Conservation (phyloP, 306 rosid species). For the Ochetophila trinervis region DNA sequence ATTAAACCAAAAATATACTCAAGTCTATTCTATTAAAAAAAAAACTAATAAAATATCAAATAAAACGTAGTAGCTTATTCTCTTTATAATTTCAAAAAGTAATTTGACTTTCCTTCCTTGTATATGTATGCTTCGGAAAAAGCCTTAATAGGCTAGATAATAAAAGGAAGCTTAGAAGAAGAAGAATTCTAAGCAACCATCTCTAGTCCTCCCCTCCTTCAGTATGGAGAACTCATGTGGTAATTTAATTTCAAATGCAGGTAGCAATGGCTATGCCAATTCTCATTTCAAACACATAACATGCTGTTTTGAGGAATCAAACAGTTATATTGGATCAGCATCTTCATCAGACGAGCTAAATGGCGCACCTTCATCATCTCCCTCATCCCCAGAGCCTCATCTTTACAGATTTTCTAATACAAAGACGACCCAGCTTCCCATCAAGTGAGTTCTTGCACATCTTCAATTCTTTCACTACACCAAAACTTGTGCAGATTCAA, state of each 20-base stretch:
- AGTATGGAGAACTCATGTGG: background rate
- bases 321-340: constrained; percentile 15
- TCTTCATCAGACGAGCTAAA: constrained; percentile 24
- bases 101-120: background rate
- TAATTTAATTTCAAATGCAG: constrained; percentile 4
- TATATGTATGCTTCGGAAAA: background rate
- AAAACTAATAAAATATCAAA: constrained; percentile 2
- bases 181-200: too few relatives aligned
- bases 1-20: background rate
- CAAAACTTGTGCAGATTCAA: background rate
- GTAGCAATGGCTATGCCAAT: constrained; percentile 4
- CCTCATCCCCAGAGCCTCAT: constrained; percentile 1
- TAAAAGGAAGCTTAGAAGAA: background rate
- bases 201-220: background rate
- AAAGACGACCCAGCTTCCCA: constrained; percentile 17
- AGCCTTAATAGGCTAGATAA: background rate
- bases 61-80: background rate
- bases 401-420: constrained; percentile 19
- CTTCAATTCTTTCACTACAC: background rate
- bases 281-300: background rate
- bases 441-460: constrained; percentile 9
- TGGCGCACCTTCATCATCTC: constrained; percentile 5
- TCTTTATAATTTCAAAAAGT: background rate
- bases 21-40: background rate
- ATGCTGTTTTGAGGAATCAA: background rate